These are phyloP conservation scores for Musa troglodytarum DNA, from an alignment of 176 grass and related monocot species.

Conservation along the genomic window DNA sequence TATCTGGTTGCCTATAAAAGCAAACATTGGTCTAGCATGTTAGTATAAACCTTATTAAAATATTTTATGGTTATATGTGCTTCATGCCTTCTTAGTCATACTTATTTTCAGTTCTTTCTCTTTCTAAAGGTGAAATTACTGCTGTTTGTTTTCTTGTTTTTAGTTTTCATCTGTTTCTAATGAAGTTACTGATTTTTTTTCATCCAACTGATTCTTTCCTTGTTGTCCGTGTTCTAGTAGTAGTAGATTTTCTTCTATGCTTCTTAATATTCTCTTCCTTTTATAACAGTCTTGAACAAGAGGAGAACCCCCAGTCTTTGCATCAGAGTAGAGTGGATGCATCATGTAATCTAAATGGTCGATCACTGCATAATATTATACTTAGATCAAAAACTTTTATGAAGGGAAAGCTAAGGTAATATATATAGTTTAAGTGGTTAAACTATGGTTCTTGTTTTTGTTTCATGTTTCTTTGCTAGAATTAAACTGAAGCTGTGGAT, in stretches of 20 bases:
- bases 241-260: background rate
- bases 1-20: too few species aligned
- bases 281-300: constrained; percentile 49
- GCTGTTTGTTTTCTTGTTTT: background rate
- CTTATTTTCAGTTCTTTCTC: too few species aligned
- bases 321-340: constrained; percentile 73
- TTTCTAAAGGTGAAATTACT: background rate
- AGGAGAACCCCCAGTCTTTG: constrained; percentile 47
- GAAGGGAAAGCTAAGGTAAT: constrained; percentile 88
- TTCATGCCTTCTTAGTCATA: too few species aligned
- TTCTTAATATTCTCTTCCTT: background rate
- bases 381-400: constrained; percentile 92
- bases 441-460: background rate
- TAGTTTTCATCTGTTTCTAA: background rate
- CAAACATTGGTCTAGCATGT: too few species aligned
- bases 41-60: too few species aligned
- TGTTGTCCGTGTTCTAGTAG: background rate
- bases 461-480: background rate
- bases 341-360: constrained; percentile 78
- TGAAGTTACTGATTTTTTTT: background rate
- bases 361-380: constrained; percentile 61
- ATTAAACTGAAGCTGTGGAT: background rate
- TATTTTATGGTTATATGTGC: too few species aligned
- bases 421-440: constrained; percentile 1
- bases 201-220: background rate